Evolutionary conservation across 164 flowering plant species (phyloP).

Genomic region (Nymphaea colorata): DNA sequence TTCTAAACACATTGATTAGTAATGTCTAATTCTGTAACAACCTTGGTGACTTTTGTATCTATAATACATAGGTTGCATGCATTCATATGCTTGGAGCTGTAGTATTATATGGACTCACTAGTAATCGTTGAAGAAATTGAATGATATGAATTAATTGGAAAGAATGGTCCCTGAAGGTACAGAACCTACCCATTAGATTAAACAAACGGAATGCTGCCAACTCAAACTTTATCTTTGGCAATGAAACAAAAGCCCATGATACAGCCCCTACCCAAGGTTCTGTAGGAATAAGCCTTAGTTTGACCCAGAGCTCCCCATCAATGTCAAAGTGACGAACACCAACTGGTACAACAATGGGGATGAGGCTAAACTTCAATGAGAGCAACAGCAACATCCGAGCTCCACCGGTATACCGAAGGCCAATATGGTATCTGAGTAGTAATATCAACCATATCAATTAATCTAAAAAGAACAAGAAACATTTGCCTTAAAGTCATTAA

Average conservation of each 20-base stretch:
- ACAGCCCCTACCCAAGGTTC: slow-evolving; percentile 97
- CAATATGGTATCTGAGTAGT: slow-evolving; percentile 70
- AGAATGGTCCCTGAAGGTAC: too few species aligned
- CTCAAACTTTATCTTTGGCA: slow-evolving; percentile 84
- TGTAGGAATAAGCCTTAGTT: slow-evolving; percentile 79
- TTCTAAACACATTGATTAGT: too few species aligned
- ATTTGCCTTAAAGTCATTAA: too few species aligned
- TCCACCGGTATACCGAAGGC: slow-evolving; percentile 90
- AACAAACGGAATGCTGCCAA: slow-evolving; percentile 90
- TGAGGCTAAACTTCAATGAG: slow-evolving; percentile 64
- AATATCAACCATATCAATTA: background rate
- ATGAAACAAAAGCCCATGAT: slow-evolving; percentile 94
- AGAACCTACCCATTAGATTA: slow-evolving; percentile 79
- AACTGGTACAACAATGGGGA: slow-evolving; percentile 85
- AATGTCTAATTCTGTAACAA: too few species aligned
- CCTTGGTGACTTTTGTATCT: too few species aligned
- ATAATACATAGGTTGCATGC: too few species aligned
- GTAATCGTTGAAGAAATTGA: too few species aligned
- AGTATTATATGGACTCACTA: too few species aligned
- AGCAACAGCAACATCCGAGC: slow-evolving; percentile 86
- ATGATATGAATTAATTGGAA: too few species aligned
- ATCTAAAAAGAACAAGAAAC: background rate
- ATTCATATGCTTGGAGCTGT: too few species aligned
- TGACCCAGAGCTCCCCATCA: slow-evolving; percentile 98
- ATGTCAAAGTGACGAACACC: slow-evolving; percentile 77